Conservation (phyloP, 1,284 basidiomycete genomes). For the Meira nashicola region DNA sequence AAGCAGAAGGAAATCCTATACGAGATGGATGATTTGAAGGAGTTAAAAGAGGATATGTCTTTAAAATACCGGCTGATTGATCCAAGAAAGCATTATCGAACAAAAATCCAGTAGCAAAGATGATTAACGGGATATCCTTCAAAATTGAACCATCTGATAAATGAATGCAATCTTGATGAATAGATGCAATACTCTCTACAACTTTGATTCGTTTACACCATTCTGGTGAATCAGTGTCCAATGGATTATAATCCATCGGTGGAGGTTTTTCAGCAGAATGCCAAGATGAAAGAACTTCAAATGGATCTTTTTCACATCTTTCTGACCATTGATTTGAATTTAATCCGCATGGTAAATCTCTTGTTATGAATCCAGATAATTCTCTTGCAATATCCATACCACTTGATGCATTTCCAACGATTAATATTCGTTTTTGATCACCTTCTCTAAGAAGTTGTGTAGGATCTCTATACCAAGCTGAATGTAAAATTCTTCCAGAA, state of each 20-base stretch:
- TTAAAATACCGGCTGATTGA: slow-evolving; percentile 22
- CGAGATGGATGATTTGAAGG: not conserved
- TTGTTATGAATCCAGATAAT: slow-evolving; percentile 43
- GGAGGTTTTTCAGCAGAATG: slow-evolving; percentile 32
- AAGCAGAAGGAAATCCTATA: slow-evolving; percentile 10
- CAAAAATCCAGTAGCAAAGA: slow-evolving; percentile 50
- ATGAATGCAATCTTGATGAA: slow-evolving; percentile 18
- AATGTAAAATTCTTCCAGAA: slow-evolving; percentile 55
- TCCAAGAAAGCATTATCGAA: slow-evolving; percentile 29
- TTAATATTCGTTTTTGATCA: slow-evolving; percentile 53
- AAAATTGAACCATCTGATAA: slow-evolving; percentile 15
- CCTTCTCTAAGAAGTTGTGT: slow-evolving; percentile 23
- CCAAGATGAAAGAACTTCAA: slow-evolving; percentile 31
- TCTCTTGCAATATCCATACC: slow-evolving; percentile 59
- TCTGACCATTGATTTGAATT: slow-evolving; percentile 16
- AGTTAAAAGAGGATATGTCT: slow-evolving; percentile 19
- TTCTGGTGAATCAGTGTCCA: slow-evolving; percentile 23
- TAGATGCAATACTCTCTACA: slow-evolving; percentile 24
- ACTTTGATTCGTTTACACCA: slow-evolving; percentile 44
- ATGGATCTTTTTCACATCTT: not conserved
- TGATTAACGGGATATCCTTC: slow-evolving; percentile 34
- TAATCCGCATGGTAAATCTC: slow-evolving; percentile 15
- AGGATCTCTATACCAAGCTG: slow-evolving; percentile 56
- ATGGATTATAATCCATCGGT: slow-evolving; percentile 44
- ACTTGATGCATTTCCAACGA: slow-evolving; percentile 58